Evolutionary conservation across 208 protist species (phyloP).

Genomic region (Wallacemonas rigidus): DNA sequence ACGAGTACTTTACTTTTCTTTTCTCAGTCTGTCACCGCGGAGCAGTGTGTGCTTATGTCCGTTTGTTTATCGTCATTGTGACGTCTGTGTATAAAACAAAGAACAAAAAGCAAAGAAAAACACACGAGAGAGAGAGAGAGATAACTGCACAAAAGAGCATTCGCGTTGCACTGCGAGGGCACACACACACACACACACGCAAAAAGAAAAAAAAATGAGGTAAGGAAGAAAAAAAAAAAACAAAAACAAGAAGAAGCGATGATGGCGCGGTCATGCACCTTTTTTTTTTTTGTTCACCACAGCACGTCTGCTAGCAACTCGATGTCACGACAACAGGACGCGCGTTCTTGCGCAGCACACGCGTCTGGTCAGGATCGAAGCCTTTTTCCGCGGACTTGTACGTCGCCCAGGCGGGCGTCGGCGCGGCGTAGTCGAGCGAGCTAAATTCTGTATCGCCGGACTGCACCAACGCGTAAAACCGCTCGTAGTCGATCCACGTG

Average conservation of each 20-base stretch:
- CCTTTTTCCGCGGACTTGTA: constrained; percentile 80
- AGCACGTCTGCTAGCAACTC: constrained; percentile 27
- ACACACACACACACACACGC: constrained; percentile 6
- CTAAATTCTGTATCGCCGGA: constrained; percentile 59
- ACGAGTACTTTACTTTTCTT: no score
- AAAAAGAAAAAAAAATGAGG: background rate
- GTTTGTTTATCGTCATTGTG: background rate
- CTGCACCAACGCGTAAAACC: constrained; percentile 70
- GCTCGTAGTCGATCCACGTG: constrained; percentile 92
- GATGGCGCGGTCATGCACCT: no score
- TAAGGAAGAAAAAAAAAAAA: background rate
- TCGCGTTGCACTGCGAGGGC: background rate
- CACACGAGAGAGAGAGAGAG: background rate
- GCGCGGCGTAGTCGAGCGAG: constrained; percentile 73
- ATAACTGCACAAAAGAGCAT: no score
- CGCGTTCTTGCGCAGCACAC: constrained; percentile 66
- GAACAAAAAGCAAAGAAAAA: background rate
- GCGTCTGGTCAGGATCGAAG: constrained; percentile 88
- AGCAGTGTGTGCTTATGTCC: no score
- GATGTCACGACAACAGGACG: constrained; percentile 42
- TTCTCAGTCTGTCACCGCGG: no score
- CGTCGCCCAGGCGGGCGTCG: constrained; percentile 84
- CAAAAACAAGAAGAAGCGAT: no score
- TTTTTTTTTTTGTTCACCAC: no score
- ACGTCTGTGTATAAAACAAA: background rate